Conservation (phyloP, 805 yeast species). For the Kodamaea kaohsiungensis region DNA sequence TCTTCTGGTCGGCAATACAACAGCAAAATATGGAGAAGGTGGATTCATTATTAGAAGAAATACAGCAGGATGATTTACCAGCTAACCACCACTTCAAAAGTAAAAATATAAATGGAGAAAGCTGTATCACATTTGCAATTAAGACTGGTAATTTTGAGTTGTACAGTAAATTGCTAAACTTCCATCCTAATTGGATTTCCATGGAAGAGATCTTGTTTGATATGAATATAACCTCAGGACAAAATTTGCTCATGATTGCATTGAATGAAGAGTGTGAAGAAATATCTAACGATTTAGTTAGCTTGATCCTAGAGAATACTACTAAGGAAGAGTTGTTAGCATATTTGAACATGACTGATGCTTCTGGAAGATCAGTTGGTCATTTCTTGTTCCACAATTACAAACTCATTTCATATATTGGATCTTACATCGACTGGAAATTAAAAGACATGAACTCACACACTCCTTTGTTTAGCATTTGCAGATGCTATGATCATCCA, state of each 20-base stretch:
- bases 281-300: conserved; percentile 46
- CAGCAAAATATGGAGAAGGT: conserved; percentile 24
- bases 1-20: conserved; percentile 55
- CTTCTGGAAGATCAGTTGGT: conserved; percentile 60
- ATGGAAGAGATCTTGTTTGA: conserved; percentile 71
- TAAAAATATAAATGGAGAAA: conserved; percentile 58
- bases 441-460: conserved; percentile 62
- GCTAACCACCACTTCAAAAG: conserved; percentile 24
- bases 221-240: conserved; percentile 48
- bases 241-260: conserved; percentile 62
- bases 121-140: conserved; percentile 65
- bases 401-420: conserved; percentile 52
- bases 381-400: conserved; percentile 68
- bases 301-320: conserved; percentile 42
- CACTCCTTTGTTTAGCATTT: conserved; percentile 75
- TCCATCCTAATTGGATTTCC: conserved; percentile 51
- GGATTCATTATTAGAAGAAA: conserved; percentile 3
- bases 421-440: conserved; percentile 68
- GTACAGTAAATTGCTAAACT: conserved; percentile 48
- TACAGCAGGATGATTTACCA: conserved; percentile 20
- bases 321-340: conserved; percentile 45
- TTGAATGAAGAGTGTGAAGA: conserved; percentile 53
- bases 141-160: conserved; percentile 45
- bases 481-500: conserved; percentile 79
- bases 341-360: conserved; percentile 56